Percentiles rank a stretch among this genome's conserved stretches.
These are phyloP conservation scores for Lipomyces oligophaga DNA, from an alignment of 805 yeast species.

Conservation along the genomic window DNA sequence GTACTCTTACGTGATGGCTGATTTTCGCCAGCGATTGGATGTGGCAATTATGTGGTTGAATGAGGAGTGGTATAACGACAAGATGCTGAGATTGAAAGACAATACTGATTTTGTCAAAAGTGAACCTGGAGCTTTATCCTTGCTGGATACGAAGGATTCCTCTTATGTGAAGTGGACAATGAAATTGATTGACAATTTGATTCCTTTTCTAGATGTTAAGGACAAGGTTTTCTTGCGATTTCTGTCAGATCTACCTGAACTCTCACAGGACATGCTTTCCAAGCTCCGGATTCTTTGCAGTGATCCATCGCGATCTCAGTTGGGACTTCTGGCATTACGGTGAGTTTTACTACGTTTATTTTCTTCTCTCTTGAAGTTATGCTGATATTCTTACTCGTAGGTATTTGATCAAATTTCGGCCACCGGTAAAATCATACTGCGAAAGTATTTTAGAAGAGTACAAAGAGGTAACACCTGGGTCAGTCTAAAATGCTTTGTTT, in stretches of 20 bases:
- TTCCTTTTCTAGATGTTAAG: slow-evolving; percentile 76
- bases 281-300: slow-evolving; percentile 69
- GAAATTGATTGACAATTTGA: slow-evolving; percentile 67
- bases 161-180: slow-evolving; percentile 65
- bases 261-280: slow-evolving; percentile 58
- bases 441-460: too few relatives aligned
- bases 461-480: too few relatives aligned
- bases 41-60: slow-evolving; percentile 85
- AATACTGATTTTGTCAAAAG: too few relatives aligned
- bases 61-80: slow-evolving; percentile 85
- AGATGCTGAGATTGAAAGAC: slow-evolving; percentile 36
- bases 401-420: slow-evolving; percentile 19
- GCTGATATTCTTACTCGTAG: not conserved
- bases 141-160: slow-evolving; percentile 12
- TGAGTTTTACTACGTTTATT: slow-evolving; percentile 32
- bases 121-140: not conserved
- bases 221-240: slow-evolving; percentile 81
- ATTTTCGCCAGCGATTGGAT: slow-evolving; percentile 68
- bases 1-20: slow-evolving; percentile 66
- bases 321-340: slow-evolving; percentile 80
- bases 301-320: slow-evolving; percentile 76
- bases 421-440: slow-evolving; percentile 18
- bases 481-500: too few relatives aligned
- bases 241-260: slow-evolving; percentile 79
- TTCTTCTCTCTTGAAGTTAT: not conserved